Evolutionary conservation across 2,329 filamentous ascomycete species (phyloP), one percentile per base, ranked within the genome.

Genomic region (Paecilomyces sp.): DNA sequence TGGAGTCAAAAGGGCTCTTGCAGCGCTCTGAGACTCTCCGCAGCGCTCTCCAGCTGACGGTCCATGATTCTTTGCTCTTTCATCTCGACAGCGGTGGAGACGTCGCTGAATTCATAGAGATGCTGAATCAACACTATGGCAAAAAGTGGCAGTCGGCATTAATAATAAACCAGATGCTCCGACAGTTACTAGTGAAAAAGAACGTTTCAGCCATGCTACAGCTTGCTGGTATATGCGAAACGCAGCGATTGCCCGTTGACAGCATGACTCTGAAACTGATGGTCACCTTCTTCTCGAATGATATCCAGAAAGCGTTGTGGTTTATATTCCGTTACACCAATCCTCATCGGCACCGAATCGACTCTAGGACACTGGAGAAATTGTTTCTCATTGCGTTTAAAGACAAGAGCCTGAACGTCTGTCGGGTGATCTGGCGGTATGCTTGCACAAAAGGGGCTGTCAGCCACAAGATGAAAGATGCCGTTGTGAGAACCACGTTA

Each of bases 401-500:
- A 22, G 62, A 60, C 53, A 67, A 67, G 24, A 64, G 68, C 36
- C 76, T 75, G 62, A 81, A 80, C 57, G 65, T 77, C 11, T 76
- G 74, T 56, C 75, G 75, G 11, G 77, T 81, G 8, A 61, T 81
- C 5, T 82, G 80, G 80, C 70, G 71, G 61, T 79, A 80, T 66
- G 76, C 78, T 5, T 81, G 79, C 62, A 69, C 80, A 59, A 57
- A 70, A 15, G 68, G 67, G 8, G 50, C 54, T 11, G 73, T 74
- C 11, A 75, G 67, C 15, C 60, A 60, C 28, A 62, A 63, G 3
- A 79, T 79, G 72, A 69, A 67, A 56, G 60, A 68, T 25, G 58
- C 65, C 7, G 68, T 79, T 5, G 55, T 68, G 25, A 60, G 47
- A 34, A 74, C 72, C 50, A 63, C 79, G 6, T 51, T 61, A n/a